Conservation (phyloP, 257 asterid genomes). For the Catharanthus roseus region DNA sequence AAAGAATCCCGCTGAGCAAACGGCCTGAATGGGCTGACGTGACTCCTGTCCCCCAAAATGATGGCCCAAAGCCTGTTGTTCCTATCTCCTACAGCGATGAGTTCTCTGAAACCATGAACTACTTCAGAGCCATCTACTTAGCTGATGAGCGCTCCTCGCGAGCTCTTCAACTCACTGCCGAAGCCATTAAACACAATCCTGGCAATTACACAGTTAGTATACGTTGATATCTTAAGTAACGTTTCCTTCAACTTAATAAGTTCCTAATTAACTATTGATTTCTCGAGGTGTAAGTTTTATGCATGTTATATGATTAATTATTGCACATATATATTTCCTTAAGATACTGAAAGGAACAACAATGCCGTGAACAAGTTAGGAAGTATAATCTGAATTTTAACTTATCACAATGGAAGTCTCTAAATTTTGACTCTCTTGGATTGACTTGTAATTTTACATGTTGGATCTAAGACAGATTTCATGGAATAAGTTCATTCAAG, state of each 20-base stretch:
- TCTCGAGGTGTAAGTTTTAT: not conserved
- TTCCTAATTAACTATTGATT: not conserved
- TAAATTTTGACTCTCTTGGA: not conserved
- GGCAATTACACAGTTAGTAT: slow-evolving; percentile 78
- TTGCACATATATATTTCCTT: not conserved
- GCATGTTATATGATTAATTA: not conserved
- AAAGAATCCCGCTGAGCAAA: slow-evolving; percentile 38
- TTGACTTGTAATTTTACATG: not conserved
- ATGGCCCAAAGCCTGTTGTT: slow-evolving; percentile 88
- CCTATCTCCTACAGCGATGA: slow-evolving; percentile 73
- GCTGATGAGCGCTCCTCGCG: slow-evolving; percentile 85
- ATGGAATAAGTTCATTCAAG: not conserved
- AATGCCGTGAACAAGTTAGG: too few species aligned
- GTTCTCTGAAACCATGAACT: slow-evolving; percentile 79
- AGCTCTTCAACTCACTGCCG: slow-evolving; percentile 68
- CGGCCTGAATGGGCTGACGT: slow-evolving; percentile 86
- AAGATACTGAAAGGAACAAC: too few species aligned
- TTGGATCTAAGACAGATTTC: too few species aligned
- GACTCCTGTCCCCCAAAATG: slow-evolving; percentile 74
- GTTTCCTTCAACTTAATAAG: not conserved
- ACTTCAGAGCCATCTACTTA: slow-evolving; percentile 74
- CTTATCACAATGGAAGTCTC: not conserved
- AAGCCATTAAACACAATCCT: slow-evolving; percentile 64
- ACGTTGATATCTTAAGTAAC: not conserved
- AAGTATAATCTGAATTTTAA: not conserved